Evolutionary conservation across 768 basidiomycete species (phyloP).

Genomic region (Lactifluus pinguis): DNA sequence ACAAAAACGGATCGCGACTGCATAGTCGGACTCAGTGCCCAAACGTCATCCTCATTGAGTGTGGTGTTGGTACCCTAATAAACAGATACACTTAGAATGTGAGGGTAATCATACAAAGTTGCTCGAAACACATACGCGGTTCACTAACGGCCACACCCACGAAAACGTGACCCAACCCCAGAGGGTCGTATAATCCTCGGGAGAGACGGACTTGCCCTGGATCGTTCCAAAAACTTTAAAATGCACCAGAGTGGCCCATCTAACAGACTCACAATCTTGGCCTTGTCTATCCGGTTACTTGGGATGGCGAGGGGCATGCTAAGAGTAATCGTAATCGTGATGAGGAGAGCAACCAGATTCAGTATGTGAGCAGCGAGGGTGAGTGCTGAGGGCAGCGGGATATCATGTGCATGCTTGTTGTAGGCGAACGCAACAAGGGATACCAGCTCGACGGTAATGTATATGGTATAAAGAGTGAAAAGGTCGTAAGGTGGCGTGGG

Average conservation of each 20-base stretch:
- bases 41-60: slow-evolving; percentile 63
- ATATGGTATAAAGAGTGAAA: slow-evolving; percentile 45
- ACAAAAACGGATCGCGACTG: slow-evolving; percentile 57
- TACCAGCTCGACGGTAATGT: slow-evolving; percentile 38
- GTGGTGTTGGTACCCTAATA: slow-evolving; percentile 38
- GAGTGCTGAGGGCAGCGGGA: slow-evolving; percentile 33
- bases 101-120: background rate
- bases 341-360: slow-evolving; percentile 38
- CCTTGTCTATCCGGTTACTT: slow-evolving; percentile 37
- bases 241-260: background rate
- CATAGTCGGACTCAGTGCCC: slow-evolving; percentile 58
- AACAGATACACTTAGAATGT: background rate
- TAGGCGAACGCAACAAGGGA: slow-evolving; percentile 48
- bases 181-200: slow-evolving; percentile 69
- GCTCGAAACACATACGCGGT: slow-evolving; percentile 29
- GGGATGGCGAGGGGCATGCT: slow-evolving; percentile 65
- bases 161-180: slow-evolving; percentile 63
- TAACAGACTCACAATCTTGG: slow-evolving; percentile 49
- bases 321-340: slow-evolving; percentile 40
- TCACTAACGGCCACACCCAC: slow-evolving; percentile 63
- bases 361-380: slow-evolving; percentile 23
- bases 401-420: slow-evolving; percentile 36
- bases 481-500: slow-evolving; percentile 57
- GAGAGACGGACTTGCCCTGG: slow-evolving; percentile 48
- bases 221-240: background rate